phyloP scores from a whole-genome alignment of 1,139 yeast genomes.

The Meyerozyma guilliermondii region DNA sequence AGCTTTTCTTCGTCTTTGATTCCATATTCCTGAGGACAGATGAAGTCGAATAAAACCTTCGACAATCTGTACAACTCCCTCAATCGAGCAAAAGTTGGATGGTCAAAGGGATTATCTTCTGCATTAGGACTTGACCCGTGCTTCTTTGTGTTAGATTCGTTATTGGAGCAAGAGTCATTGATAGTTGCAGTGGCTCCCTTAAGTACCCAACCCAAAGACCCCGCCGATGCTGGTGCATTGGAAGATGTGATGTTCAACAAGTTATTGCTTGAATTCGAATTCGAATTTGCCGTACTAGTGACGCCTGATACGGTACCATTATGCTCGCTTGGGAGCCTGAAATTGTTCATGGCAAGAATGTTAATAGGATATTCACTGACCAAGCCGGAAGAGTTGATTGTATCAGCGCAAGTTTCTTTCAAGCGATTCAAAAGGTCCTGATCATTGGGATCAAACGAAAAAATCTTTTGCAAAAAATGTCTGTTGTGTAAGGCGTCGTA shows the following conservation, averaged over 20 bases:
- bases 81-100: conserved; percentile 70
- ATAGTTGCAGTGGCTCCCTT: conserved; percentile 40
- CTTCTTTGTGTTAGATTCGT: conserved; percentile 18
- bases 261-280: conserved; percentile 24
- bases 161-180: conserved; percentile 18
- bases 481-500: conserved; percentile 96
- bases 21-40: conserved; percentile 98
- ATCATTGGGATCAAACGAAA: conserved; percentile 62
- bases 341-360: conserved; percentile 70
- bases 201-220: conserved; percentile 72
- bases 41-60: conserved; percentile 91
- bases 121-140: conserved; percentile 9
- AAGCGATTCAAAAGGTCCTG: conserved; percentile 36
- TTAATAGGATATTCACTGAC: conserved; percentile 81
- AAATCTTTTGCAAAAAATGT: conserved; percentile 77
- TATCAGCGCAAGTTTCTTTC: conserved; percentile 41
- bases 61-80: conserved; percentile 87
- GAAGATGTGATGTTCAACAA: conserved; percentile 20
- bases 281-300: conserved; percentile 3
- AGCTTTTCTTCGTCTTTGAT: conserved; percentile 92
- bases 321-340: conserved; percentile 45
- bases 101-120: conserved; percentile 66
- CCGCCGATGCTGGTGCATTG: conserved; percentile 46
- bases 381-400: conserved; percentile 55
- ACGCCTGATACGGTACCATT: conserved; percentile 7